Evolutionary conservation across 495 filamentous ascomycete genomes (phyloP), one percentile per base, ranked within the genome.

Genomic region (Hypoxylon trugodes): DNA sequence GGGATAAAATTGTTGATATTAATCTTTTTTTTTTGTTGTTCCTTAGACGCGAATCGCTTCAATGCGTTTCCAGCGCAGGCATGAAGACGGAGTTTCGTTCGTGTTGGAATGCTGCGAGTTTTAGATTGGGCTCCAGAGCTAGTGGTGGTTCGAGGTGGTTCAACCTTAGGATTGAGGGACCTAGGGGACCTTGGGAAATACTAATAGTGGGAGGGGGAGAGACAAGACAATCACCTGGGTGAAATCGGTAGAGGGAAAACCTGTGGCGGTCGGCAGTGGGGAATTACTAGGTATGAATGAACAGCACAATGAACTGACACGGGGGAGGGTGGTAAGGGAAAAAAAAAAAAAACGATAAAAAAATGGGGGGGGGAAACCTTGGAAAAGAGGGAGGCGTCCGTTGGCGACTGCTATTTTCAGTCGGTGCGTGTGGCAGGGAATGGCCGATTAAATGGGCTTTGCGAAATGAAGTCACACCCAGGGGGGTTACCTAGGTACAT

Each of bases 401-500:
- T 56, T 42, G 32, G n/a, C 43, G 13, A 28, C 13, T 54, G 42
- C 62, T 66, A 55, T 66, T 60, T 65, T 60, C 55, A 60, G 62
- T 48, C 56, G 25, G 50, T 59, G 55, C 33, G 45, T 61, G 63
- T 58, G 57, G 57, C 49, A 50, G 51, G 52, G 41, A 52, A 49
- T 58, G 32, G 64, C 19, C 51, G 47, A 61, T 58, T 56, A 53
- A 61, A 66, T 61, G 57, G 63, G 37, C 32, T 57, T 66, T 57
- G 51, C 63, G 57, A 67, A 61, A 67, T 67, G 64, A 67, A 67
- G 64, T 67, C 64, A 67, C 64, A 67, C 64, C 41, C 57, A 61
- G 57, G 63, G 58, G 63, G 32, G 43, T n/a, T 35, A 35, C 32
- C 32, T 35, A 45, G n/a, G n/a, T n/a, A n/a, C n/a, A n/a, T n/a